These are phyloP conservation scores for Wallacemonas sp. DNA, from an alignment of 208 protist genomes.

Conservation along the genomic window DNA sequence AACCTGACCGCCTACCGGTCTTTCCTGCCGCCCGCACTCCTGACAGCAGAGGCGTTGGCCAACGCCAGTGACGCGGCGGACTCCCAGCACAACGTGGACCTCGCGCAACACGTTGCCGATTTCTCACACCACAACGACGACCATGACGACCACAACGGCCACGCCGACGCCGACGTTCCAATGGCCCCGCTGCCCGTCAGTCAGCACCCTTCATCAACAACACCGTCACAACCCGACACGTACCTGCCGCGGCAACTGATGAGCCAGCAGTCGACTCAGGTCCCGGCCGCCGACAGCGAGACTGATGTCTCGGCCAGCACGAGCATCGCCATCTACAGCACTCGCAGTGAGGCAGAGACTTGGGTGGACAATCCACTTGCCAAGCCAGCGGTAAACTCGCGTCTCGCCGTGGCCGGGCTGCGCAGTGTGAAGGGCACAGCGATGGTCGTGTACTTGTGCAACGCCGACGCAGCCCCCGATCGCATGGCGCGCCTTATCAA, in stretches of 20 bases:
- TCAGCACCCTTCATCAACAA: background rate
- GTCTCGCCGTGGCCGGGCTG: constrained; percentile 6
- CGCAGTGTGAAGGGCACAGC: constrained; percentile 50
- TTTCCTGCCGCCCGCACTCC: constrained; percentile 59
- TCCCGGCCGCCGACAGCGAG: background rate
- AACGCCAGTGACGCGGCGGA: background rate
- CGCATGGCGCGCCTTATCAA: constrained; percentile 35
- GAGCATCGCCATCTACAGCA: background rate
- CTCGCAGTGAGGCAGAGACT: background rate
- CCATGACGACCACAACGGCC: no score
- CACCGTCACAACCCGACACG: background rate
- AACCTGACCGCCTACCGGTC: constrained; percentile 58
- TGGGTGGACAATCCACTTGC: background rate
- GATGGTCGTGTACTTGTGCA: constrained; percentile 34
- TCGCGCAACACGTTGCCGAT: no score
- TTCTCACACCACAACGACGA: no score
- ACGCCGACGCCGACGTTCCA: no score
- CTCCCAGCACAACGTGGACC: background rate
- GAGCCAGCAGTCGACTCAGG: constrained; percentile 9
- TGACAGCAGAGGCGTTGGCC: constrained; percentile 21
- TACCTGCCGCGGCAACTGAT: background rate
- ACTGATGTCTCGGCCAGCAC: background rate
- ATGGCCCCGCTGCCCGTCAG: no score
- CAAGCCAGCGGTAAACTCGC: background rate
- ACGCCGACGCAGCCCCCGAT: constrained; percentile 19